phyloP scores from a whole-genome alignment of 2,329 filamentous ascomycete species.

The Pyrenophora teres region DNA sequence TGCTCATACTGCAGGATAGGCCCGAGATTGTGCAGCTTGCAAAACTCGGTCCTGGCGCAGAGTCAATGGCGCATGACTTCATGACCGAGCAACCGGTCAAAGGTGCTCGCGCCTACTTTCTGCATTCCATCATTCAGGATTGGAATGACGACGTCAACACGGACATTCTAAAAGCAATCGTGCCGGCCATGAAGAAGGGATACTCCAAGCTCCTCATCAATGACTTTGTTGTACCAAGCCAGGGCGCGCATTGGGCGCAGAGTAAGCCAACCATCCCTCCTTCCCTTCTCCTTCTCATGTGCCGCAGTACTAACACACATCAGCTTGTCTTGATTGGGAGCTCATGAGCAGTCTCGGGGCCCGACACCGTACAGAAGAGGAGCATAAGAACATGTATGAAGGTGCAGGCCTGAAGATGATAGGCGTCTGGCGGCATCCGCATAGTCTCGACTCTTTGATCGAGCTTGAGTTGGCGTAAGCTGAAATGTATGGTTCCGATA shows the following conservation, averaged over 20 bases:
- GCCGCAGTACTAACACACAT: neutral
- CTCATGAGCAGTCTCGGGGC: conserved; percentile 30
- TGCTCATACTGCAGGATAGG: conserved; percentile 29
- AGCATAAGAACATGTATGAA: conserved; percentile 28
- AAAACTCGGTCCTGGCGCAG: conserved; percentile 25
- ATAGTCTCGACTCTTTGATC: conserved; percentile 29
- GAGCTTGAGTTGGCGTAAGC: conserved; percentile 25
- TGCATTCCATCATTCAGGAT: conserved; percentile 39
- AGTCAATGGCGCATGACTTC: conserved; percentile 45
- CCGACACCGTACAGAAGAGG: conserved; percentile 29
- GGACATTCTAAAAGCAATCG: conserved; percentile 28
- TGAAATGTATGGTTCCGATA: too few relatives aligned
- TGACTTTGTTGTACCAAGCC: conserved; percentile 33
- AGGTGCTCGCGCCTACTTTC: conserved; percentile 36
- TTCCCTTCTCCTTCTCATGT: neutral
- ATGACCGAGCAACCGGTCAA: conserved; percentile 39
- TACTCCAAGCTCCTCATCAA: conserved; percentile 38
- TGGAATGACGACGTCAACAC: conserved; percentile 32
- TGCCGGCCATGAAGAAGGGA: conserved; percentile 34
- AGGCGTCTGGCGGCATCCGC: conserved; percentile 28
- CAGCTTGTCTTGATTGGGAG: conserved; percentile 32
- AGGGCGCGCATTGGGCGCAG: conserved; percentile 31
- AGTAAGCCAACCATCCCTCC: conserved; percentile 12
- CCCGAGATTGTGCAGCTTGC: conserved; percentile 31
- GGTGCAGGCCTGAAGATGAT: conserved; percentile 21